phyloP scores from a whole-genome alignment of 768 basidiomycete genomes.

The Amanita subjunquillea region DNA sequence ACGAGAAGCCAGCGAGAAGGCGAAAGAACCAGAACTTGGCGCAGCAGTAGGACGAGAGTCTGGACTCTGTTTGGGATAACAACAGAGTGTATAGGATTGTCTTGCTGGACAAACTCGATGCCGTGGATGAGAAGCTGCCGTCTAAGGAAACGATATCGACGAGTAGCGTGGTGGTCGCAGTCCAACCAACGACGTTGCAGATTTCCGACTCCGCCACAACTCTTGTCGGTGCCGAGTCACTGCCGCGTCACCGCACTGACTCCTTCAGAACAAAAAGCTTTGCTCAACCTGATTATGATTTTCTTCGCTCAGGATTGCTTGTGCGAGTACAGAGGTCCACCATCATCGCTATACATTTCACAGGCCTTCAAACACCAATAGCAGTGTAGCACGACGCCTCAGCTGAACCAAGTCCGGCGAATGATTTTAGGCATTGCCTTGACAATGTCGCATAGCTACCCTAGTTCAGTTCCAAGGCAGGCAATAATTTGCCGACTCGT shows the following conservation, averaged over 20 bases:
- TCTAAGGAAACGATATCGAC: slow-evolving; percentile 17
- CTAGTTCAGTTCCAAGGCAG: no score
- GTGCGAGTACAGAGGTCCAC: no score
- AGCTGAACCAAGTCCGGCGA: no score
- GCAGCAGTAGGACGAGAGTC: slow-evolving; percentile 18
- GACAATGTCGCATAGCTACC: no score
- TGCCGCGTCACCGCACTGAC: neutral
- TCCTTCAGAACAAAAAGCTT: no score
- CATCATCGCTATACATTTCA: no score
- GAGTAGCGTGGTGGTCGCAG: slow-evolving; percentile 32
- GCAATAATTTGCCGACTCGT: no score
- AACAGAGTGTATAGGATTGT: slow-evolving; percentile 4
- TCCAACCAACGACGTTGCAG: slow-evolving; percentile 33
- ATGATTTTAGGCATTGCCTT: no score
- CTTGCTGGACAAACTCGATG: slow-evolving; percentile 6
- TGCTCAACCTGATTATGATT: no score
- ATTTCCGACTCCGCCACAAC: slow-evolving; percentile 35
- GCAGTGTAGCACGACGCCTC: no score
- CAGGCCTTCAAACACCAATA: no score
- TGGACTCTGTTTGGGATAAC: slow-evolving; percentile 10
- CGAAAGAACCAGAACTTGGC: slow-evolving; percentile 18
- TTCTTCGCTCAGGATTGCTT: no score
- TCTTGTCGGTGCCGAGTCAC: slow-evolving; percentile 22
- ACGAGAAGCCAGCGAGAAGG: slow-evolving; percentile 10
- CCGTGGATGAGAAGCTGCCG: slow-evolving; percentile 16